Conservation (phyloP, 2,329 filamentous ascomycete genomes). For the Diplodia mutila region DNA sequence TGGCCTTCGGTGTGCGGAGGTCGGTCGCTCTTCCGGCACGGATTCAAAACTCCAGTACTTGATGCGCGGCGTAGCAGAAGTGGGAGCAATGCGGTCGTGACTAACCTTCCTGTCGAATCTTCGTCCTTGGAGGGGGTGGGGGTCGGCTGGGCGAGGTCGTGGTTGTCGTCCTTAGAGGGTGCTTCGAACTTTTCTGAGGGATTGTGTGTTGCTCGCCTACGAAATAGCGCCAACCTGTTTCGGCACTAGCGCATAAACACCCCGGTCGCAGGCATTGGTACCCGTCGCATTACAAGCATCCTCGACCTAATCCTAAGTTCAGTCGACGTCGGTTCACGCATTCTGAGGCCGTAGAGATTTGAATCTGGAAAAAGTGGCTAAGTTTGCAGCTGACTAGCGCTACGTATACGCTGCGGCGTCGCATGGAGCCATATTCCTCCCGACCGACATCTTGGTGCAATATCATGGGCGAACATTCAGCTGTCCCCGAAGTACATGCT, state of each 20-base stretch:
- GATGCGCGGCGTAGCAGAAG: neutral
- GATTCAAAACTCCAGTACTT: conserved; percentile 9
- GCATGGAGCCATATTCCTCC: neutral
- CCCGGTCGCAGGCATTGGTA: neutral
- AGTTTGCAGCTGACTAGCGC: neutral
- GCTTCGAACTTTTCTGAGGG: conserved; percentile 25
- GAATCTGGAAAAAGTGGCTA: neutral
- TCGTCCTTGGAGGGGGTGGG: conserved; percentile 24
- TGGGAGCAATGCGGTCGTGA: neutral
- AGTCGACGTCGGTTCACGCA: neutral
- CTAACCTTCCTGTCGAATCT: conserved; percentile 25
- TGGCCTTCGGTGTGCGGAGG: neutral
- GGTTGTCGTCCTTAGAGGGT: conserved; percentile 21
- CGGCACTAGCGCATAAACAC: neutral
- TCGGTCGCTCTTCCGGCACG: neutral
- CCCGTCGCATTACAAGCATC: conserved; percentile 19
- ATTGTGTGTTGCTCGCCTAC: conserved; percentile 25
- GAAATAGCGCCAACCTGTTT: neutral
- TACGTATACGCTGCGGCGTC: neutral
- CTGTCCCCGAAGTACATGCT: neutral
- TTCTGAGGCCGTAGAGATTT: neutral
- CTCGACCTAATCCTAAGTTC: conserved; percentile 12
- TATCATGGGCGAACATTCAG: neutral
- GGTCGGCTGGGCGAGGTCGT: conserved; percentile 26
- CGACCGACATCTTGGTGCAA: neutral